These are phyloP conservation scores for Aspergillus jensenii DNA, from an alignment of 2,329 filamentous ascomycete species.

Conservation along the genomic window DNA sequence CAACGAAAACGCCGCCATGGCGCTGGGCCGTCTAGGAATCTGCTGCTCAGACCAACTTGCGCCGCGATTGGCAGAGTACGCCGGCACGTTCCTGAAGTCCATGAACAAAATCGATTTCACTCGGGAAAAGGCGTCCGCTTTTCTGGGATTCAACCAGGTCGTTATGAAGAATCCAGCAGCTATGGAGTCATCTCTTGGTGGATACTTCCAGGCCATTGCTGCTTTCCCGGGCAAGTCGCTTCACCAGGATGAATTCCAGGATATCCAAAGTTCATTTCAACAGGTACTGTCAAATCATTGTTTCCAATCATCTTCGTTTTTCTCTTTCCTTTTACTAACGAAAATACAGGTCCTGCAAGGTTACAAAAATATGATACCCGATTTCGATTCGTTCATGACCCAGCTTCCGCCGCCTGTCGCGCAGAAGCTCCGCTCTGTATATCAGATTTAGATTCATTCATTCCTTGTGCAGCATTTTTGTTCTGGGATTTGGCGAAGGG, in stretches of 20 bases:
- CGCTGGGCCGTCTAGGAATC: constrained; percentile 81
- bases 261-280: constrained; percentile 71
- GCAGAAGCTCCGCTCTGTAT: constrained; percentile 43
- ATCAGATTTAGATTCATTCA: constrained; percentile 38
- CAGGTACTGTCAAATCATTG: constrained; percentile 52
- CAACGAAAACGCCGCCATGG: constrained; percentile 91
- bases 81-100: constrained; percentile 74
- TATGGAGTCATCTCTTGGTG: constrained; percentile 80
- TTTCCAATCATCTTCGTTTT: background rate
- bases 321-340: background rate
- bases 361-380: constrained; percentile 49
- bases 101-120: constrained; percentile 85
- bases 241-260: constrained; percentile 59
- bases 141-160: constrained; percentile 83
- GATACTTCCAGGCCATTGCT: constrained; percentile 83
- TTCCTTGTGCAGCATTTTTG: constrained; percentile 16
- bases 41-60: constrained; percentile 75
- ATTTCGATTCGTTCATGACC: constrained; percentile 47
- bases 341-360: constrained; percentile 42
- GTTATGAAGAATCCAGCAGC: constrained; percentile 85
- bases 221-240: constrained; percentile 62
- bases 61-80: constrained; percentile 75
- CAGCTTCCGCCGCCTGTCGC: constrained; percentile 40
- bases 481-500: constrained; percentile 22
- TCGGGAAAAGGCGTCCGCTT: constrained; percentile 91